Evolutionary conservation across 2,329 filamentous ascomycete species (phyloP), one percentile per base, ranked within the genome.

Genomic region (Rhynchosporium secalis): DNA sequence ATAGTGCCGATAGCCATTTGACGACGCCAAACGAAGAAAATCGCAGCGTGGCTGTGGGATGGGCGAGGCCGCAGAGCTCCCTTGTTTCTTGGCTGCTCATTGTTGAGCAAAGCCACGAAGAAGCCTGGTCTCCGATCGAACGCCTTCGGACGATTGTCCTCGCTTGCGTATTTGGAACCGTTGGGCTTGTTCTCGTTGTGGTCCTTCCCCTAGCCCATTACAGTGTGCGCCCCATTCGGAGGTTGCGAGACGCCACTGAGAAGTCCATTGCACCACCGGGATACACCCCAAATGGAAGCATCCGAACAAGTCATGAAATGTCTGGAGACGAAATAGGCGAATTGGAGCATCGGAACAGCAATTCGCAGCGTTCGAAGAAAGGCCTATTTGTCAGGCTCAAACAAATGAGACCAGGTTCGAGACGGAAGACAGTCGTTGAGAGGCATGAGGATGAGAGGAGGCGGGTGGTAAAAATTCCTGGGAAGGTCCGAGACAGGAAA

Each of bases 81-180:
- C 76, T 96, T 58, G 90, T 90, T 7, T 85, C 94, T 70, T 97
- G 93, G 93, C 86, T 90, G 4, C 78, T 97, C 3, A 70, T 96
- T 2, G 84, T 96, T 0, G 93, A 96, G 73, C 88, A 95, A 74
- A 80, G 85, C 2, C 85, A 86, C 65, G 74, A 74, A 28, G 92
- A 96, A 75, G 91, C 92, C 0, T 92, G 89, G 77, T 79, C 81
- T 7, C 90, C 92, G 0, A 92, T 96, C 62, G 76, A 80, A 33
- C 86, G 85, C 26, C 79, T 96, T n/a, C 86, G 90, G 26, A 87
- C 88, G 54, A 91, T 96, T 56, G 83, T 97, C 1, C 76, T 96
- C 2, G 91, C 86, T 4, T 96, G 91, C 65, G 89, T 96, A 0
- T 96, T 96, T 73, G 91, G 89, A 0, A 94, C 92, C 0, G 83